A percentile compares a stretch with the other conserved stretches of the same genome.
Conservation (phyloP, 2,329 filamentous ascomycete species). For the Drechslerella coelobrocha region DNA sequence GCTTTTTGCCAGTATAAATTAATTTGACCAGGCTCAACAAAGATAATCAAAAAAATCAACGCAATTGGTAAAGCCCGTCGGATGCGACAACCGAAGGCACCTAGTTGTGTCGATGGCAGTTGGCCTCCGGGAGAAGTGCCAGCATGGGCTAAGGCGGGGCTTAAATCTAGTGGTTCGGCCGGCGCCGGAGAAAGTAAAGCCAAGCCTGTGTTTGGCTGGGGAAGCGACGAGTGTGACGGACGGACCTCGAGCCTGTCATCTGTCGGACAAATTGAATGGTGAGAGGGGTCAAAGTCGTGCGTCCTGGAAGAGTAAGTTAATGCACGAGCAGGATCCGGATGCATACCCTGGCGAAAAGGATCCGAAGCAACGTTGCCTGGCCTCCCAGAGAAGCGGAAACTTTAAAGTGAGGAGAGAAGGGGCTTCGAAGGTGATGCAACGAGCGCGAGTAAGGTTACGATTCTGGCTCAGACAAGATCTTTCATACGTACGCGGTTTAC, state of each 20-base stretch:
- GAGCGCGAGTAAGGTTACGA: not conserved
- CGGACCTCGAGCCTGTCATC: conserved; percentile 34
- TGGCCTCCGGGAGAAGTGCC: conserved; percentile 24
- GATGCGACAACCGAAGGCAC: conserved; percentile 40
- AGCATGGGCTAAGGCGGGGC: conserved; percentile 12
- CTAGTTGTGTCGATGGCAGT: conserved; percentile 16
- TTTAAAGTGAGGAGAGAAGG: conserved; percentile 15
- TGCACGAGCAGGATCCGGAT: not conserved
- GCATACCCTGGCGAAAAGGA: conserved; percentile 2
- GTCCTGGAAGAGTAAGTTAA: conserved; percentile 1
- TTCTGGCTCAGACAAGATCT: too few species aligned
- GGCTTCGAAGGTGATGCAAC: conserved; percentile 13
- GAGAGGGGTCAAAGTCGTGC: conserved; percentile 26
- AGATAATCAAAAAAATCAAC: conserved; percentile 21
- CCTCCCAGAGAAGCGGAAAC: conserved; percentile 10
- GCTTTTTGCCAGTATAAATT: not conserved
- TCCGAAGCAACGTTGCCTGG: conserved; percentile 2
- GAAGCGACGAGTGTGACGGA: conserved; percentile 33
- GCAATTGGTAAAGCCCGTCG: conserved; percentile 41
- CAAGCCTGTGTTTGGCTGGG: not conserved
- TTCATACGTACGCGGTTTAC: too few species aligned
- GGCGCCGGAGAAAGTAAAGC: conserved; percentile 46
- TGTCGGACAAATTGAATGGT: conserved; percentile 39
- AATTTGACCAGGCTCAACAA: not conserved
- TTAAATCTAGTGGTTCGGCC: conserved; percentile 42